phyloP scores from a whole-genome alignment of 306 rosid genomes.

The Vigna nakashimae region DNA sequence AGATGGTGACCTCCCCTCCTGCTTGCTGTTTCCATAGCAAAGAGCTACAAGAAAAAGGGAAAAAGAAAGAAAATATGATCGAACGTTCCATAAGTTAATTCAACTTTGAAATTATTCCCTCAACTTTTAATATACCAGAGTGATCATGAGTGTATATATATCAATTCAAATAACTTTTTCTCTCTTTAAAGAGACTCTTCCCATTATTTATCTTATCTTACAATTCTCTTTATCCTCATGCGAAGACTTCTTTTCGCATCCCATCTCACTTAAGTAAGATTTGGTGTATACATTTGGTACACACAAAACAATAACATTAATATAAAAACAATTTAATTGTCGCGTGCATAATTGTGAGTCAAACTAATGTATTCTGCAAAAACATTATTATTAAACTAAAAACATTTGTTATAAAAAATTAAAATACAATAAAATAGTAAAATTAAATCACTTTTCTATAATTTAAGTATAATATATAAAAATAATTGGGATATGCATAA shows the following conservation, averaged over 20 bases:
- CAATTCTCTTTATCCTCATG: background rate
- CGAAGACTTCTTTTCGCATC: background rate
- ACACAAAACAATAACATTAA: background rate
- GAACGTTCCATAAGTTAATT: background rate
- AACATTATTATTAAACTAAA: too few relatives aligned
- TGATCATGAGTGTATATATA: background rate
- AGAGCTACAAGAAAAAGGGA: slow-evolving; percentile 51
- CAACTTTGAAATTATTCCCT: background rate
- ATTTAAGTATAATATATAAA: too few relatives aligned
- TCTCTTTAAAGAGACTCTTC: background rate
- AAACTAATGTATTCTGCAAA: too few relatives aligned
- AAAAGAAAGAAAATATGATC: background rate
- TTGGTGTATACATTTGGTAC: background rate
- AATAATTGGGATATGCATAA: background rate
- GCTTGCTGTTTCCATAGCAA: slow-evolving; percentile 60
- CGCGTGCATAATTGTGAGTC: background rate
- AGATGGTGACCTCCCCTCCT: slow-evolving; percentile 78
- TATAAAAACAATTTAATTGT: background rate
- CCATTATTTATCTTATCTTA: background rate
- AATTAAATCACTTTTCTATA: too few relatives aligned
- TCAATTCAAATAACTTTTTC: background rate
- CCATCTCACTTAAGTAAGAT: background rate
- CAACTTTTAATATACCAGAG: background rate
- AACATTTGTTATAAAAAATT: too few relatives aligned
- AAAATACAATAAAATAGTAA: too few relatives aligned